Base-by-base conservation (phyloP, 1,284 basidiomycete species). In the Phellopilus nigrolimitatus region DNA sequence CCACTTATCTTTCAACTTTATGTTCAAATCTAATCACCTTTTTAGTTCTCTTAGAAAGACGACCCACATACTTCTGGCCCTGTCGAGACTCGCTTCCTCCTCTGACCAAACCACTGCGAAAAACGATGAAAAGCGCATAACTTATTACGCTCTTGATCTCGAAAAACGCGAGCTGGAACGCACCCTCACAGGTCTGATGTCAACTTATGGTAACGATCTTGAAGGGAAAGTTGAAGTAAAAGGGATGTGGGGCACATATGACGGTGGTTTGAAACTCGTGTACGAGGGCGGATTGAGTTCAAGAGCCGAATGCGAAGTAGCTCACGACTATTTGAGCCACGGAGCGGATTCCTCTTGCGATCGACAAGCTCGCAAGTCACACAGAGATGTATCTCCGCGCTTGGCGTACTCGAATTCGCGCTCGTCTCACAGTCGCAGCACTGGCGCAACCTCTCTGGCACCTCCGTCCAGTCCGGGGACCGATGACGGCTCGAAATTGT, bases 91-190 rank as follows among this genome's bases (percentile, higher is more conserved):
- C 13, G 73, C 78, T 6, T 64, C 71, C 17, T 60, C 55, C 55
- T 49, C 56, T 52, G 49, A 56, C 30, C 42, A 41, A 30, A 40
- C 53, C 17, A 30, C 51, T 15, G 25, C 40, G 28, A 36, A 49
- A 8, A 48, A 27, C 38, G 47, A 42, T 17, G 50, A 24, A 63
- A 13, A 56, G 59, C 2, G 62, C 62, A 81, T 90, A 62, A 88
- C 84, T 1, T 98, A 97, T 69, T 94, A 91, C 71, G 93, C 95
- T 10, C 84, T 99, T 48, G 95, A 98, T 64, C 82, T 98, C 24
- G 92, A 95, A 66, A 76, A 86, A 59, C 78, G 79, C 48, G 93
- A 97, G 64, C 82, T 98, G 28, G 78, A 86, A 56, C 83, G 93
- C 21, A 91, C 91, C 3, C 75, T 98, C 41, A 70, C 70, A 31